phyloP scores from a whole-genome alignment of 2,329 filamentous ascomycete species.

The Rasamsonia emersonii region DNA sequence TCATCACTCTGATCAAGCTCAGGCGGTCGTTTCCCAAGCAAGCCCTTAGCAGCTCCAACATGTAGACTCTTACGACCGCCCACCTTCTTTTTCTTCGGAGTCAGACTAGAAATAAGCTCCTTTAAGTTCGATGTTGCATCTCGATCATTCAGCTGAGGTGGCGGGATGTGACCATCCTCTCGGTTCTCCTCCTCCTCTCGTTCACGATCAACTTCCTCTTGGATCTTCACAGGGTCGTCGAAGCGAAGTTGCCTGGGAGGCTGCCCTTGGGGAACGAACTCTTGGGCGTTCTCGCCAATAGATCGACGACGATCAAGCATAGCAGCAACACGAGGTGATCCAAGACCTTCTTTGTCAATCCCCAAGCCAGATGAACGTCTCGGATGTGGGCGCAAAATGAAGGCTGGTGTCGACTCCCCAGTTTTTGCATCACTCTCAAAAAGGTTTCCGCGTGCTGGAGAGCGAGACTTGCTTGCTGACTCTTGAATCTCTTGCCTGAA shows the following conservation, averaged over 20 bases:
- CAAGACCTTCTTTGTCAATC: constrained; percentile 60
- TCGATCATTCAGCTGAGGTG: constrained; percentile 43
- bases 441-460: constrained; percentile 31
- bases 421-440: constrained; percentile 49
- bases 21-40: constrained; percentile 64
- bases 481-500: constrained; percentile 34
- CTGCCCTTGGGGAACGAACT: constrained; percentile 51
- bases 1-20: constrained; percentile 60
- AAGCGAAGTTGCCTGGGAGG: constrained; percentile 49
- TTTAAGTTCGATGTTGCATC: constrained; percentile 61
- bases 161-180: constrained; percentile 46
- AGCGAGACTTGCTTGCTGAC: constrained; percentile 28
- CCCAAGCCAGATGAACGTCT: constrained; percentile 60
- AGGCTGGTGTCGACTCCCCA: constrained; percentile 52
- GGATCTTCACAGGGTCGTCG: constrained; percentile 55
- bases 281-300: constrained; percentile 56
- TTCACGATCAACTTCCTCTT: constrained; percentile 56
- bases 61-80: constrained; percentile 67
- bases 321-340: constrained; percentile 64
- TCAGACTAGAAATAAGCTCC: constrained; percentile 69
- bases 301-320: constrained; percentile 63
- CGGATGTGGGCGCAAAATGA: constrained; percentile 54
- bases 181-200: constrained; percentile 52
- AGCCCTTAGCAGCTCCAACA: constrained; percentile 62
- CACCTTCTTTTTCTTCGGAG: constrained; percentile 61